These are phyloP conservation scores for Coelastrella sp. DNA, from an alignment of 139 green algal genomes.

Conservation along the genomic window DNA sequence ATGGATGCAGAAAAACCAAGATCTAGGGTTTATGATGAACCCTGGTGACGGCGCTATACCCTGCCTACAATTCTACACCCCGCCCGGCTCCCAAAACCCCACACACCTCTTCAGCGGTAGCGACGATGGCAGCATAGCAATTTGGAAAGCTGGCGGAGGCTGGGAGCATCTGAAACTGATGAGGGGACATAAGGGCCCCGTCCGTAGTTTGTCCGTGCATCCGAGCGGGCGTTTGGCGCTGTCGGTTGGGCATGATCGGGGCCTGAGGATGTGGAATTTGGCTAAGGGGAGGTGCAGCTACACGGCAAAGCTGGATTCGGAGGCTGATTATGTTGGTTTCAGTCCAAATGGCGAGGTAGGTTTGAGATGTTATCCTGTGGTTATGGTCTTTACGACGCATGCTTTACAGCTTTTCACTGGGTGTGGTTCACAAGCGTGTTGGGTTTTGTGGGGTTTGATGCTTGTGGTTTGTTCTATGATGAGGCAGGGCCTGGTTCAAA, in stretches of 20 bases:
- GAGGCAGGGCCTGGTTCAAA: too few relatives aligned
- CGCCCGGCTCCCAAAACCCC: slow-evolving; percentile 50
- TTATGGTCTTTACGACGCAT: too few relatives aligned
- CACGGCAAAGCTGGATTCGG: slow-evolving; percentile 67
- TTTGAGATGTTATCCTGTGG: too few relatives aligned
- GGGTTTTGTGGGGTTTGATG: too few relatives aligned
- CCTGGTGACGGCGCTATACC: slow-evolving; percentile 84
- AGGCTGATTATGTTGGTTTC: slow-evolving; percentile 71
- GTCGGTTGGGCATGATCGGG: slow-evolving; percentile 55
- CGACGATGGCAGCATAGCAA: slow-evolving; percentile 81
- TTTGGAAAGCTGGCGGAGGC: slow-evolving; percentile 77
- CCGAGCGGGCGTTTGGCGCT: slow-evolving; percentile 81
- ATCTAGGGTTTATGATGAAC: slow-evolving; percentile 90
- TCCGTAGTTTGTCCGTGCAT: slow-evolving; percentile 83
- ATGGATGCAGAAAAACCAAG: slow-evolving; percentile 59
- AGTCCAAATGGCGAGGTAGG: slow-evolving; percentile 48
- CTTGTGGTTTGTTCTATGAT: too few relatives aligned
- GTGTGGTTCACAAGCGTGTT: too few relatives aligned
- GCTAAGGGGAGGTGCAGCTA: slow-evolving; percentile 71
- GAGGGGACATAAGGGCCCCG: slow-evolving; percentile 64
- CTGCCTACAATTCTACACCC: slow-evolving; percentile 75
- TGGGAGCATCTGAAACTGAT: slow-evolving; percentile 88
- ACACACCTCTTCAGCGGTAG: slow-evolving; percentile 87
- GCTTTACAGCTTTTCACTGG: too few relatives aligned
- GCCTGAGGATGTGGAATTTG: slow-evolving; percentile 91